A percentile compares a stretch with the other conserved stretches of the same genome.
phyloP scores from a whole-genome alignment of 2,329 filamentous ascomycete species.

The Talaromyces sp. region DNA sequence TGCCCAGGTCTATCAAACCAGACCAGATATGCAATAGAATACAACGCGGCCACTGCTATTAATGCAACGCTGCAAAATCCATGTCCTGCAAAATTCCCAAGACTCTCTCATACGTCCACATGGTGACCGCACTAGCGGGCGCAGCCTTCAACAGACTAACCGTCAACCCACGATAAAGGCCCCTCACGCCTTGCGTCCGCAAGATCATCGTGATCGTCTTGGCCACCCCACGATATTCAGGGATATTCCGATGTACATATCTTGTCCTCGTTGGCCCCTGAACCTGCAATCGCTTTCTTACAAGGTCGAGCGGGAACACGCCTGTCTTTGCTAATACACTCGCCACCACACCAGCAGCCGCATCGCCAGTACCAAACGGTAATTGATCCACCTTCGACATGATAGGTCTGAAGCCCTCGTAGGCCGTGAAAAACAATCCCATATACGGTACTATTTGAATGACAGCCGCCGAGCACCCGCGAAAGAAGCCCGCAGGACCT shows the following conservation, averaged over 20 bases:
- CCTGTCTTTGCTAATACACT: constrained; percentile 82
- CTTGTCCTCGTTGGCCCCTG: constrained; percentile 80
- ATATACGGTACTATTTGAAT: constrained; percentile 93
- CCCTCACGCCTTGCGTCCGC: constrained; percentile 71
- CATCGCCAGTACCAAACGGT: constrained; percentile 78
- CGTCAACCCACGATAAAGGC: constrained; percentile 83
- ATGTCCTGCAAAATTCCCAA: constrained; percentile 61
- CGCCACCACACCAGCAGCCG: constrained; percentile 76
- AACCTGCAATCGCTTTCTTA: constrained; percentile 90
- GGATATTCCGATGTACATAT: constrained; percentile 87
- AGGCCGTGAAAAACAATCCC: constrained; percentile 91
- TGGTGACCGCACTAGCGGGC: constrained; percentile 86
- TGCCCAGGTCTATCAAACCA: background rate
- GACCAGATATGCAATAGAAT: background rate
- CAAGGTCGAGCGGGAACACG: constrained; percentile 90
- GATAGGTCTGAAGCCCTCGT: constrained; percentile 72
- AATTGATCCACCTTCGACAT: constrained; percentile 52
- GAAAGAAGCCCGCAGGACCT: constrained; percentile 80
- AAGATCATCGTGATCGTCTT: constrained; percentile 70
- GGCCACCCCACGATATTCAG: constrained; percentile 72
- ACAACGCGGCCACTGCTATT: background rate
- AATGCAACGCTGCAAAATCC: constrained; percentile 25
- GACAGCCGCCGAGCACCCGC: constrained; percentile 78
- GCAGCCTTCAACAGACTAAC: constrained; percentile 92
- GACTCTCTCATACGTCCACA: constrained; percentile 89